Percentiles rank a stretch among this genome's conserved stretches.
Evolutionary conservation across 2,329 filamentous ascomycete species (phyloP).

Genomic region (Microsporum audouinii): DNA sequence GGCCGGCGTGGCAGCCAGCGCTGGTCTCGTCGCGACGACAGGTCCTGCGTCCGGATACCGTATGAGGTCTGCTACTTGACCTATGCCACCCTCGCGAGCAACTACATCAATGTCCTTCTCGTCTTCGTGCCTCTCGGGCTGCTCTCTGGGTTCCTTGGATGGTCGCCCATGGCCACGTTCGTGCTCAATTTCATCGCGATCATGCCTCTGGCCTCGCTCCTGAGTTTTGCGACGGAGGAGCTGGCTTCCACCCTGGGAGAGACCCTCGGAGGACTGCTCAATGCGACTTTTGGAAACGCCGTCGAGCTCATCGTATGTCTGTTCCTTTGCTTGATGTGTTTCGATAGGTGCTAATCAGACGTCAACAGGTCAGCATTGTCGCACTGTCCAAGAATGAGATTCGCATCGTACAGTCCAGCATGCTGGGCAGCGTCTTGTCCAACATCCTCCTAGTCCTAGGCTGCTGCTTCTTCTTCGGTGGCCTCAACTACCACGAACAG

Average conservation of each 20-base stretch:
- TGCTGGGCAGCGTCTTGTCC: slow-evolving; percentile 90
- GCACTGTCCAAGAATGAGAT: slow-evolving; percentile 77
- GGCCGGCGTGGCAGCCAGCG: slow-evolving; percentile 4
- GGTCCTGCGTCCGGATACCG: slow-evolving; percentile 32
- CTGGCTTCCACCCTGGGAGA: slow-evolving; percentile 50
- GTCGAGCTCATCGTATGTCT: slow-evolving; percentile 59
- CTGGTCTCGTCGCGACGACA: slow-evolving; percentile 26
- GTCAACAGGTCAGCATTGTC: slow-evolving; percentile 69
- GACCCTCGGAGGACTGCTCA: slow-evolving; percentile 51
- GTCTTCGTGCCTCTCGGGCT: slow-evolving; percentile 56
- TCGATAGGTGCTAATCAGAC: not conserved
- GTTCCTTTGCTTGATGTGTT: slow-evolving; percentile 34
- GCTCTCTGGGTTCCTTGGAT: slow-evolving; percentile 47
- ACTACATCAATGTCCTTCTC: slow-evolving; percentile 50
- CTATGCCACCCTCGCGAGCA: slow-evolving; percentile 36
- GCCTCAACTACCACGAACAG: slow-evolving; percentile 59
- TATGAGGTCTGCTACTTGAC: slow-evolving; percentile 29
- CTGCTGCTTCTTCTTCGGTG: slow-evolving; percentile 69
- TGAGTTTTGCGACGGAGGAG: slow-evolving; percentile 56
- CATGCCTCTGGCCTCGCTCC: slow-evolving; percentile 48
- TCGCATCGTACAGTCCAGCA: slow-evolving; percentile 86
- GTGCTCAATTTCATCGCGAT: slow-evolving; percentile 54
- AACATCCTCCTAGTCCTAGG: slow-evolving; percentile 82
- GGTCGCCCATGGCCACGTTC: slow-evolving; percentile 49
- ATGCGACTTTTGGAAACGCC: slow-evolving; percentile 56